These are phyloP conservation scores for Hysterium pulicare DNA, from an alignment of 2,329 filamentous ascomycete genomes.

Conservation along the genomic window DNA sequence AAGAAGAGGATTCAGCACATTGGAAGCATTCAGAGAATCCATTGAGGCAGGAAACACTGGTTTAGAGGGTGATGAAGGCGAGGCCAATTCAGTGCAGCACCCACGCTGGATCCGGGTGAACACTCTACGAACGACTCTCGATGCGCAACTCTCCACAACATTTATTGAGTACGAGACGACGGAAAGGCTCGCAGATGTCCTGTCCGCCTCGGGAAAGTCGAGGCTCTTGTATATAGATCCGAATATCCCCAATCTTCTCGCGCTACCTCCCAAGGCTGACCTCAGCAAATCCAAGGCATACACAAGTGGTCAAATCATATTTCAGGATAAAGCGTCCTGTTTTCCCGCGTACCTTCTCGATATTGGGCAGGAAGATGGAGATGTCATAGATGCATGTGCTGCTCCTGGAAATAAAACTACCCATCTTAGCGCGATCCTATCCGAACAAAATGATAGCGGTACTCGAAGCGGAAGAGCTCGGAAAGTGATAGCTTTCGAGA, in stretches of 20 bases:
- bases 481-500: slow-evolving; percentile 75
- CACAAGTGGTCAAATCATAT: slow-evolving; percentile 70
- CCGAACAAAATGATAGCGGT: slow-evolving; percentile 34
- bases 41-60: slow-evolving; percentile 46
- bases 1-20: slow-evolving; percentile 63
- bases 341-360: slow-evolving; percentile 89
- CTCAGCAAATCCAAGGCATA: slow-evolving; percentile 74
- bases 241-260: slow-evolving; percentile 79
- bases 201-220: slow-evolving; percentile 36
- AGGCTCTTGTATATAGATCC: slow-evolving; percentile 69
- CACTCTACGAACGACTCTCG: slow-evolving; percentile 66
- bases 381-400: slow-evolving; percentile 88
- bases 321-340: slow-evolving; percentile 96
- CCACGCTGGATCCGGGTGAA: slow-evolving; percentile 95
- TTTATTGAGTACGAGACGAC: slow-evolving; percentile 65
- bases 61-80: slow-evolving; percentile 25
- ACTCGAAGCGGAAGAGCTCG: slow-evolving; percentile 18
- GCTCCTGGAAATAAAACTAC: slow-evolving; percentile 98
- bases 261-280: slow-evolving; percentile 68
- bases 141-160: slow-evolving; percentile 69
- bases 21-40: slow-evolving; percentile 62
- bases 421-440: slow-evolving; percentile 75
- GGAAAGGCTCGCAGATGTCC: slow-evolving; percentile 55
- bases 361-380: slow-evolving; percentile 62
- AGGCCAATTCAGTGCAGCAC: slow-evolving; percentile 51